Base-by-base conservation (phyloP, 1,139 yeast species). In the Geotrichum siamense region DNA sequence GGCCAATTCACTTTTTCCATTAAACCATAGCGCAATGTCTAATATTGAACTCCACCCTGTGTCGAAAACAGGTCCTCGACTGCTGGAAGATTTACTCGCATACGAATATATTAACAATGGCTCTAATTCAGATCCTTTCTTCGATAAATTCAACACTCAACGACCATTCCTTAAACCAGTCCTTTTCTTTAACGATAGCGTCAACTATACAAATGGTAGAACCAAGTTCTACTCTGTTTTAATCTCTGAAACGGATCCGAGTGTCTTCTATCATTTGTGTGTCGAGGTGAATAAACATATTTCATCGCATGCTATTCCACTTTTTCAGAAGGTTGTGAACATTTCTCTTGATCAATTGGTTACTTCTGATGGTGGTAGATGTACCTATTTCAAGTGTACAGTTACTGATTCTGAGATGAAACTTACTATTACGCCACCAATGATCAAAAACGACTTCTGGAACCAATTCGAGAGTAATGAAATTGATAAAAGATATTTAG, bases 11-110 rank as follows among this genome's bases (percentile, higher is more conserved):
- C n/a, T n/a, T n/a, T n/a, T n/a, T n/a, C n/a, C n/a, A n/a, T n/a
- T n/a, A n/a, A n/a, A n/a, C n/a, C n/a, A n/a, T n/a, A n/a, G n/a
- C n/a, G n/a, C n/a, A n/a, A 9, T 20, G 13, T 4, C 27, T 6
- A 9, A 34, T 19, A 23, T 23, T 8, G 10, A 10, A 8, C 10
- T 21, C 3, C 37, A 33, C 19, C 27, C 37, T 20, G 21, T 33
- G 10, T 25, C 26, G 16, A 25, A 26, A 6, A 48, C 59, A 3
- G 53, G 56, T 26, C 51, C 58, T 9, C 40, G 62, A n/a, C 39
- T 59, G 9, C 47, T 59, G 10, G 61, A 57, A 33, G 61, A 58
- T 44, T 46, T 58, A 26, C 51, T 57, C 39, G 53, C 52, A n/a
- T 40, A 47, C 16, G n/a, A n/a, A n/a, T n/a, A n/a, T n/a, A 36